Conservation (phyloP, 169 alveolate genomes). For the Pseudocohnilembus persalinus region DNA sequence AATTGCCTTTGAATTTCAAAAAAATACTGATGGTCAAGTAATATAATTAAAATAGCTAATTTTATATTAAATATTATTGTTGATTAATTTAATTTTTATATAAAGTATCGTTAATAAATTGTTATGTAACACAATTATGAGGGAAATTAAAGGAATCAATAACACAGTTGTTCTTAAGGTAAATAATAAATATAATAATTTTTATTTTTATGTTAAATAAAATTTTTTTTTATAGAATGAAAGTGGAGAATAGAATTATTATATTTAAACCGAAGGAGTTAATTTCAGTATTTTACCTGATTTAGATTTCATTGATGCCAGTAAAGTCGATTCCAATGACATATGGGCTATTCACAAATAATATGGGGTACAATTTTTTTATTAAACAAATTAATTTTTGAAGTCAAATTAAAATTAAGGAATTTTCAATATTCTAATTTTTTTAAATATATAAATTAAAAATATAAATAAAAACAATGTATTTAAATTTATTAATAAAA, state of each 20-base stretch:
- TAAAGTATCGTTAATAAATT: constrained; percentile 42
- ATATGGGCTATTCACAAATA: constrained; percentile 89
- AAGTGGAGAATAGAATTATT: constrained; percentile 4
- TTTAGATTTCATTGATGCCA: constrained; percentile 84
- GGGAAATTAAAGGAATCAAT: constrained; percentile 52
- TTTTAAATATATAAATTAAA: too few relatives aligned
- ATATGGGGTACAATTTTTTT: constrained; percentile 86
- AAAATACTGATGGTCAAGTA: constrained; percentile 37
- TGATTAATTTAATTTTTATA: not conserved
- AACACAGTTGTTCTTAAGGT: constrained; percentile 24
- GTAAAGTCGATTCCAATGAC: constrained; percentile 93
- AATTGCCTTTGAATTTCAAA: constrained; percentile 38
- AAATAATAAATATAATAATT: too few relatives aligned
- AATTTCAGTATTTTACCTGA: constrained; percentile 82
- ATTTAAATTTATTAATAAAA: not conserved
- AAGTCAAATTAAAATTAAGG: not conserved
- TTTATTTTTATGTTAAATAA: too few relatives aligned
- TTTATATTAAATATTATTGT: not conserved
- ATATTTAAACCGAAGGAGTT: constrained; percentile 81
- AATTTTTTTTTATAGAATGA: constrained; percentile 4
- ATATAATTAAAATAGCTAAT: too few relatives aligned
- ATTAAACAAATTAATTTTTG: not conserved
- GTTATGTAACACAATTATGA: constrained; percentile 45
- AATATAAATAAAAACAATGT: too few relatives aligned
- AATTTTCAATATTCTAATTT: not conserved